Evolutionary conservation across 1,284 basidiomycete species (phyloP), one percentile per base, ranked within the genome.

Genomic region (Singerocomus rubriflavus): DNA sequence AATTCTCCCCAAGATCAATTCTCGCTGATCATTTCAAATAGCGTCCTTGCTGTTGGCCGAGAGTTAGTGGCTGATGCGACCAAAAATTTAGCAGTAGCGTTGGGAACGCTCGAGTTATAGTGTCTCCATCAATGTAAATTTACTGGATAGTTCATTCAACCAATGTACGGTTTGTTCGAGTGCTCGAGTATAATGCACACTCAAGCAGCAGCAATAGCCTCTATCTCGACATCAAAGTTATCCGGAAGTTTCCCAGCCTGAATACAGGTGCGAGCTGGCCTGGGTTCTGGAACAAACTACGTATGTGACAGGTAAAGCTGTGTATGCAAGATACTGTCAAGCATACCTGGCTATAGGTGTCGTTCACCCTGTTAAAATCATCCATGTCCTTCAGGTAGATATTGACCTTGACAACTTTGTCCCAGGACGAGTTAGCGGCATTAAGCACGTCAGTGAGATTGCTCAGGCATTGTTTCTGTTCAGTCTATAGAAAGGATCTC

Each of bases 201-300:
- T 68, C 53, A 75, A 50, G 59, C 56, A 16, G 74, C 64, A 7
- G 84, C 81, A 57, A 88, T 84, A 45, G 80, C 84, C 71, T 91
- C 88, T 53, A 91, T 83, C 72, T 93, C 90, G 44, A 91, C 77
- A 53, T 87, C 78, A 6, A 91, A 88, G 59, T 89, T 87, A 61
- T 79, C 77, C 9, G 88, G 89, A 32, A 92, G 75, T 58, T 81
- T 81, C 9, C 81, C 85, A 17, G 88, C 89, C 73, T 88, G 85
- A 58, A 90, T 86, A 64, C 86, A 90, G 8, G 85, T 88, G 55
- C 89, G 75, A 4, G 89, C 83, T 13, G 89, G 90, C 72, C 91
- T 90, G n/a, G 79, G 80, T 33, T 62, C 72, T 0, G 80, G 79
- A 25, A 81, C 62, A 25, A 80, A 56, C 75, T 79, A 46, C 8